phyloP scores from a whole-genome alignment of 2,329 filamentous ascomycete species.

The Talaromyces sp. region DNA sequence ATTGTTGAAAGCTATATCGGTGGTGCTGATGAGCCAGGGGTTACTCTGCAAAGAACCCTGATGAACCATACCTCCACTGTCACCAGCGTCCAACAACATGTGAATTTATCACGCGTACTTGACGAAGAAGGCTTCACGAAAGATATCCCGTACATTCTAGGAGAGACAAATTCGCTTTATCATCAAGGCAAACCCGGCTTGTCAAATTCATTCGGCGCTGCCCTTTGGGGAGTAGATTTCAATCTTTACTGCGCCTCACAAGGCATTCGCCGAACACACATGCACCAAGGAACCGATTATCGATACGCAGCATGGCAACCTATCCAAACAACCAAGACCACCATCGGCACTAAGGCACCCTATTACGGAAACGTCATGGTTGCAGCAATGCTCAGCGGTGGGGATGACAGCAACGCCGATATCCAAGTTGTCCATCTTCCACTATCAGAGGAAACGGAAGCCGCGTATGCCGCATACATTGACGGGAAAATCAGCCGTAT shows the following conservation, averaged over 20 bases:
- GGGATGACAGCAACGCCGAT: slow-evolving; percentile 37
- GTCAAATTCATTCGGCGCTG: slow-evolving; percentile 67
- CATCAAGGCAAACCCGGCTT: slow-evolving; percentile 64
- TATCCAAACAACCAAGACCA: slow-evolving; percentile 52
- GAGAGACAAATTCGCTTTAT: slow-evolving; percentile 66
- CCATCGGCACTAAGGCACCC: slow-evolving; percentile 62
- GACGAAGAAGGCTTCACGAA: slow-evolving; percentile 30
- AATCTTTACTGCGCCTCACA: slow-evolving; percentile 60
- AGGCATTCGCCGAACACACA: slow-evolving; percentile 61
- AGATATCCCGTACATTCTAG: slow-evolving; percentile 58
- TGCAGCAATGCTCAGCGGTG: slow-evolving; percentile 53
- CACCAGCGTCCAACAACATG: slow-evolving; percentile 52
- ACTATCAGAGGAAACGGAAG: slow-evolving; percentile 45
- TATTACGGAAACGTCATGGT: slow-evolving; percentile 66
- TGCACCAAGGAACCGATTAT: slow-evolving; percentile 68
- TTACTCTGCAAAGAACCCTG: slow-evolving; percentile 64
- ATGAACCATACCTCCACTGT: slow-evolving; percentile 64
- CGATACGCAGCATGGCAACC: slow-evolving; percentile 66
- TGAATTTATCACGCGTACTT: slow-evolving; percentile 52
- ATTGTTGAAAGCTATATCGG: slow-evolving; percentile 61
- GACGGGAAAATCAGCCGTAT: slow-evolving; percentile 50
- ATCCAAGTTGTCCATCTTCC: slow-evolving; percentile 55
- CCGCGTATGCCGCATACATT: slow-evolving; percentile 61
- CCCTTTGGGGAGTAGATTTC: slow-evolving; percentile 67
- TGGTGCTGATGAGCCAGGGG: slow-evolving; percentile 60